Conservation (phyloP, 176 grass and related monocot genomes). For the Raddia distichophylla region DNA sequence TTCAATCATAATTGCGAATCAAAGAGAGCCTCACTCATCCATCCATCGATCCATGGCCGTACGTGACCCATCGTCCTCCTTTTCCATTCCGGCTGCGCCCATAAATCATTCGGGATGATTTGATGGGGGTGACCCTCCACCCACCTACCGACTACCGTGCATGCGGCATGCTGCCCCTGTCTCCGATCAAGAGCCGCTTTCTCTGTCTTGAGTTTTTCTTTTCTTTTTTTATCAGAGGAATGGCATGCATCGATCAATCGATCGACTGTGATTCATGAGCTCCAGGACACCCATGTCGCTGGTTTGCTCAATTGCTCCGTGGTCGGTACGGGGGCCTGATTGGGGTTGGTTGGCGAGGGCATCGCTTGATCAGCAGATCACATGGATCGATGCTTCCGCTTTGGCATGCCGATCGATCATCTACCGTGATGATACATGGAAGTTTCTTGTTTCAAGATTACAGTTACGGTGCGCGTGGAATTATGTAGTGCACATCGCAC, state of each 20-base stretch:
- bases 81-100: neutral
- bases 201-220: too few species aligned
- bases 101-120: constrained; percentile 7
- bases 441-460: neutral
- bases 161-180: neutral
- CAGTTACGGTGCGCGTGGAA: neutral
- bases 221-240: neutral
- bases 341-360: constrained; percentile 17
- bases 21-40: neutral
- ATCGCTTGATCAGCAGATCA: constrained; percentile 22
- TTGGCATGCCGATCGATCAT: neutral
- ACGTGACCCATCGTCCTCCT: neutral
- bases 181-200: too few species aligned
- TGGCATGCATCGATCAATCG: neutral
- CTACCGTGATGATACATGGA: neutral
- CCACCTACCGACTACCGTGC: constrained; percentile 24
- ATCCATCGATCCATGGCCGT: neutral
- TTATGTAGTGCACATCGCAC: neutral
- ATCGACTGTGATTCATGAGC: neutral
- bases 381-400: neutral
- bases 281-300: neutral
- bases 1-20: too few species aligned
- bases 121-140: neutral
- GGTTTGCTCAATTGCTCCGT: neutral
- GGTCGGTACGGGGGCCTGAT: neutral